Percentiles rank a stretch among this genome's conserved stretches.
phyloP scores from a whole-genome alignment of 1,284 basidiomycete species.

The Sanguinoderma infundibulare region DNA sequence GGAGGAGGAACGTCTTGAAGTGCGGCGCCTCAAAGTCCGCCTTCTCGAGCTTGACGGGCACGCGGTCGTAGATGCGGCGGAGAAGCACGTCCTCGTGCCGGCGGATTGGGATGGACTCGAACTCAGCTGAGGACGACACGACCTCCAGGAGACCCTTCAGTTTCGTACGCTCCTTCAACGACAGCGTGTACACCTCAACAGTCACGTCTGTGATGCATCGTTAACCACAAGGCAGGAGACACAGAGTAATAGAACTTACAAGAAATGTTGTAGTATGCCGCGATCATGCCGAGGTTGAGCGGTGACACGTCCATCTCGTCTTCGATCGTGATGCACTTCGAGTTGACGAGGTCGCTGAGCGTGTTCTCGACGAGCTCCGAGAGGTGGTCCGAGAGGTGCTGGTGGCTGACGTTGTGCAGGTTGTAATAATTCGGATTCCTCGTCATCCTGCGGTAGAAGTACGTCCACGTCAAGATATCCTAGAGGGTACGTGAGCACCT shows the following conservation, averaged over 20 bases:
- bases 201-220: constrained; percentile 72
- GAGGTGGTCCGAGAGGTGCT: constrained; percentile 91
- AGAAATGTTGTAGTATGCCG: constrained; percentile 91
- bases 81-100: constrained; percentile 87
- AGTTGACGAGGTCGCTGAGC: constrained; percentile 87
- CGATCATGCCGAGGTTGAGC: constrained; percentile 96
- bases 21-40: constrained; percentile 92
- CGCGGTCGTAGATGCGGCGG: constrained; percentile 93
- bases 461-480: constrained; percentile 95
- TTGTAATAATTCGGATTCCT: constrained; percentile 98
- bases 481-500: constrained; percentile 31
- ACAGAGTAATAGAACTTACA: constrained; percentile 49
- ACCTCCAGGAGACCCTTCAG: constrained; percentile 97
- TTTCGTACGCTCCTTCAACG: constrained; percentile 96
- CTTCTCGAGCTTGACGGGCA: constrained; percentile 90
- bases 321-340: constrained; percentile 94
- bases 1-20: constrained; percentile 97
- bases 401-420: constrained; percentile 90
- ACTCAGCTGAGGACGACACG: constrained; percentile 95
- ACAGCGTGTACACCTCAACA: constrained; percentile 95
- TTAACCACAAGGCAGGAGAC: constrained; percentile 12
- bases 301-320: constrained; percentile 94
- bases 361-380: constrained; percentile 97
- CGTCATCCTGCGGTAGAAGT: constrained; percentile 96
- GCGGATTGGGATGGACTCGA: constrained; percentile 93